phyloP scores from a whole-genome alignment of 2,329 filamentous ascomycete species.

The Alternaria infectoria region DNA sequence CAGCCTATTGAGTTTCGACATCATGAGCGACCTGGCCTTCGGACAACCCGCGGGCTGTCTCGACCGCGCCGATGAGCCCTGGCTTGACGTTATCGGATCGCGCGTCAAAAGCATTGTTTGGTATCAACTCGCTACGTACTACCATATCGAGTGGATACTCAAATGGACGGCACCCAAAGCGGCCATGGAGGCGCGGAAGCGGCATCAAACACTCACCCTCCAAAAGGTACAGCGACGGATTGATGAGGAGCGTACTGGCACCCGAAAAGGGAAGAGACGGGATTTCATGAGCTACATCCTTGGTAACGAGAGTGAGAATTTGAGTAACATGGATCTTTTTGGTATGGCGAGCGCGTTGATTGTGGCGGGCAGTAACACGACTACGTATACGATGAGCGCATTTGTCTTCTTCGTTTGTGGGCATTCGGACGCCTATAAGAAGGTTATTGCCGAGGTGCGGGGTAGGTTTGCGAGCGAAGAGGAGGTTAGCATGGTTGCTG shows the following conservation, averaged over 20 bases:
- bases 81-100: neutral
- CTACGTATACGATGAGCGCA: conserved; percentile 3
- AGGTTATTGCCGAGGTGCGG: neutral
- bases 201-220: neutral
- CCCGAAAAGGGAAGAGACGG: neutral
- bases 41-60: conserved; percentile 2
- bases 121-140: conserved; percentile 1
- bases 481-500: conserved; percentile 2
- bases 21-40: conserved; percentile 3
- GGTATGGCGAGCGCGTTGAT: conserved; percentile 7
- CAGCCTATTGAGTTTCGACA: conserved; percentile 1
- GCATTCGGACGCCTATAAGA: neutral
- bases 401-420: conserved; percentile 3
- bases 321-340: conserved; percentile 1
- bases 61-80: conserved; percentile 1
- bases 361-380: conserved; percentile 3
- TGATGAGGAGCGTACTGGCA: neutral
- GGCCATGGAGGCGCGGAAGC: conserved; percentile 5
- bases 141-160: conserved; percentile 2
- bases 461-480: conserved; percentile 1
- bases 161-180: neutral
- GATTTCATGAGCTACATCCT: conserved; percentile 5
- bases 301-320: neutral
- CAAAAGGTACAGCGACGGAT: conserved; percentile 4
- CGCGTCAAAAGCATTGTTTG: conserved; percentile 3